A percentile compares a stretch with the other conserved stretches of the same genome.
phyloP scores from a whole-genome alignment of 306 rosid genomes.

The Canavalia gladiata region DNA sequence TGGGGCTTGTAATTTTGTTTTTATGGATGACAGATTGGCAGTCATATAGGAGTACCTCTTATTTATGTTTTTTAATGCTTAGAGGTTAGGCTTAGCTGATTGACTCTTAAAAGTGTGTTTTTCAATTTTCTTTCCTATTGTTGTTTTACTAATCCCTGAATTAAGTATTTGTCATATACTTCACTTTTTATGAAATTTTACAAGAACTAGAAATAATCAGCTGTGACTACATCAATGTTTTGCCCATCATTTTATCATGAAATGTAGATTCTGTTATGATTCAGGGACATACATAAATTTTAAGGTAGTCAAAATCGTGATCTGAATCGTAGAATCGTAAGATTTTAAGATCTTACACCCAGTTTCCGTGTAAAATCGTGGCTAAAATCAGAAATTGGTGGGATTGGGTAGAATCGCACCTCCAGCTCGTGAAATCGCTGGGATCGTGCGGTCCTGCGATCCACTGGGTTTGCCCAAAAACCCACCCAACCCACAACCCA shows the following conservation, averaged over 20 bases:
- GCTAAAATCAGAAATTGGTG: too few species aligned
- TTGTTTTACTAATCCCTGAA: slow-evolving; percentile 5
- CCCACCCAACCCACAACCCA: too few species aligned
- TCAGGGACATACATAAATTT: background rate
- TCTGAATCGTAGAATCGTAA: too few species aligned
- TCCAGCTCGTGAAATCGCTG: too few species aligned
- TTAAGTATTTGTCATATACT: slow-evolving; percentile 10
- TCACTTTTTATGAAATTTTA: background rate
- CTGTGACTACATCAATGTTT: slow-evolving; percentile 10
- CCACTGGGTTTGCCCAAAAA: too few species aligned
- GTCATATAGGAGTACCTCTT: background rate
- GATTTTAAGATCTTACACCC: too few species aligned
- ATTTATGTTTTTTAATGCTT: background rate
- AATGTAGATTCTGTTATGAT: slow-evolving; percentile 14
- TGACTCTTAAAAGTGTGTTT: background rate
- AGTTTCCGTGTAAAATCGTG: too few species aligned
- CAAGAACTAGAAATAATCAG: slow-evolving; percentile 8
- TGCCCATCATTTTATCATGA: slow-evolving; percentile 20
- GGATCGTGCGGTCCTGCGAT: too few species aligned
- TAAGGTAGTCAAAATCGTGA: too few species aligned
- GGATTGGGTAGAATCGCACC: too few species aligned
- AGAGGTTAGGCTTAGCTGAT: background rate
- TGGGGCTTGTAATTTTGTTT: slow-evolving; percentile 15
- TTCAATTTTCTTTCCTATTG: slow-evolving; percentile 7
- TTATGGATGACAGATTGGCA: background rate